A percentile compares a stretch with the other conserved stretches of the same genome.
Conservation (phyloP, 225 moss, liverwort and hornwort species). For the Marchantia paleacea region DNA sequence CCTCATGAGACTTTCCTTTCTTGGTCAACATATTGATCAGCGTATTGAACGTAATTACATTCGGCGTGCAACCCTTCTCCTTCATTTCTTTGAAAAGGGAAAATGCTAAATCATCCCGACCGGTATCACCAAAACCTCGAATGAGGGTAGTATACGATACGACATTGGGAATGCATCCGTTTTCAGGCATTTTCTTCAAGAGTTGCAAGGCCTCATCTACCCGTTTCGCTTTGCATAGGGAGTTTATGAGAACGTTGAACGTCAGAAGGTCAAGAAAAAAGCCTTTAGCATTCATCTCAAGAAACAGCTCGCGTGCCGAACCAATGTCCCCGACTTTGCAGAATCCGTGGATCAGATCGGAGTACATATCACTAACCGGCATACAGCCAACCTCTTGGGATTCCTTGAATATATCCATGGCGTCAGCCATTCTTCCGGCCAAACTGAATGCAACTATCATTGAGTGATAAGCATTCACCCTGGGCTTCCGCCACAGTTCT, state of each 20-base stretch:
- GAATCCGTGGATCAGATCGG: constrained; percentile 30
- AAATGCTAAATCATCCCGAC: constrained; percentile 20
- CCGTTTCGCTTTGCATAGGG: constrained; percentile 23
- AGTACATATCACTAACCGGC: constrained; percentile 23
- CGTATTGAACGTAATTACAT: constrained; percentile 26
- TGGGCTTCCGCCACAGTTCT: constrained; percentile 25
- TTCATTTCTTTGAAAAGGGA: constrained; percentile 36
- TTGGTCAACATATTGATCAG: constrained; percentile 23
- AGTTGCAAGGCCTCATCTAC: constrained; percentile 27
- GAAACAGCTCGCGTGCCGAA: constrained; percentile 26
- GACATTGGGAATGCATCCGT: constrained; percentile 30
- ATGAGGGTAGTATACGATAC: constrained; percentile 34
- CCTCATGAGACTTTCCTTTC: constrained; percentile 24
- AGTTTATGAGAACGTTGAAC: constrained; percentile 29
- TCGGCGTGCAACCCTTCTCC: constrained; percentile 29
- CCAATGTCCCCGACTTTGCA: constrained; percentile 27
- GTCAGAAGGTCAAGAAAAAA: constrained; percentile 20
- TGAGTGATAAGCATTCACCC: constrained; percentile 28
- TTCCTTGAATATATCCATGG: constrained; percentile 21
- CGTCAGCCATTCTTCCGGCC: constrained; percentile 26
- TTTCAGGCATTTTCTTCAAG: constrained; percentile 24
- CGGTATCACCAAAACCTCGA: constrained; percentile 19
- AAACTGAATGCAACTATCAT: constrained; percentile 27
- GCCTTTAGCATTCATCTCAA: constrained; percentile 29
- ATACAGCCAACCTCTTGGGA: constrained; percentile 21